These are phyloP conservation scores for Daldinia sp. DNA, from an alignment of 2,329 filamentous ascomycete genomes.

Conservation along the genomic window DNA sequence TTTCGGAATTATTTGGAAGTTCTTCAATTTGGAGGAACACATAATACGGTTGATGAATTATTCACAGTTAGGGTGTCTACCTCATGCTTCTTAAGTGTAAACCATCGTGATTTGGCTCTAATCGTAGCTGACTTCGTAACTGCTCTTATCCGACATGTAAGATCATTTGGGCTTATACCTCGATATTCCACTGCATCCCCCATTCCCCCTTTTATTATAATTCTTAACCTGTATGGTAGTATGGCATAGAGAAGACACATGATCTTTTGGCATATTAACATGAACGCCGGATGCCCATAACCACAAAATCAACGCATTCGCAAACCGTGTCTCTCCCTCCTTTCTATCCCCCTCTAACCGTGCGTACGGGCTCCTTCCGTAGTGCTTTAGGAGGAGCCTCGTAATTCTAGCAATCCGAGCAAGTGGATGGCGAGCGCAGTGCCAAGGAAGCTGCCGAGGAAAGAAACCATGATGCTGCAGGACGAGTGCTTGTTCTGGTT, in stretches of 20 bases:
- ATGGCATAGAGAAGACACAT: no score
- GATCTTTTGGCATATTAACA: not conserved
- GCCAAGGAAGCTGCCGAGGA: not conserved
- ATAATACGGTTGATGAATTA: not conserved
- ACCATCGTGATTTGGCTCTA: not conserved
- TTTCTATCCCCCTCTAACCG: not conserved
- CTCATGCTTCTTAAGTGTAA: not conserved
- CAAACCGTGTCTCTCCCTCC: not conserved
- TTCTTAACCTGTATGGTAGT: no score
- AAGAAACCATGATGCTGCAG: not conserved
- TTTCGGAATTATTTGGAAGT: not conserved
- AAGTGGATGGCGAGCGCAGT: not conserved
- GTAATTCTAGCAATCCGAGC: not conserved
- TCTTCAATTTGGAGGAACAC: not conserved
- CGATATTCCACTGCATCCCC: not conserved
- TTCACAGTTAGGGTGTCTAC: not conserved
- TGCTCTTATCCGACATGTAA: not conserved
- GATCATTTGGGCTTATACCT: not conserved
- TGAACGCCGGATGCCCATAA: not conserved
- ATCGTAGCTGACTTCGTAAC: not conserved
- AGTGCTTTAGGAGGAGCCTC: not conserved
- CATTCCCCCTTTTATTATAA: no score
- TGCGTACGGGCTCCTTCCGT: not conserved
- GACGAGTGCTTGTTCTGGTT: not conserved
- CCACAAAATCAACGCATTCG: not conserved